These are phyloP conservation scores for Fusarium nodosum DNA, from an alignment of 2,329 filamentous ascomycete genomes.

Conservation along the genomic window DNA sequence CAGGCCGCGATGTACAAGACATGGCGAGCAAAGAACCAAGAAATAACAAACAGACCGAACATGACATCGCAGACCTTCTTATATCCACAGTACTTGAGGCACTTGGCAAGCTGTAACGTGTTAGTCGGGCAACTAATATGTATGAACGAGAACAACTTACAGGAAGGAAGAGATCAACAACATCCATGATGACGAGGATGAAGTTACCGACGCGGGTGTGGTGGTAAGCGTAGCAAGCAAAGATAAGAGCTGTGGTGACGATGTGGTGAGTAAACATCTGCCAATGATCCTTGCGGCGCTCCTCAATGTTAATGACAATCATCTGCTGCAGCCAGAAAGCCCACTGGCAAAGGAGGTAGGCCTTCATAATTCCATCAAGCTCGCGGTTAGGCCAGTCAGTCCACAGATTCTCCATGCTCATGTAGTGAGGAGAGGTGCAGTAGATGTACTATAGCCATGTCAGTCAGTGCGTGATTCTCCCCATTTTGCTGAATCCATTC, in stretches of 20 bases:
- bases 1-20: conserved; percentile 82
- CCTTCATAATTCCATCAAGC: conserved; percentile 80
- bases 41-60: conserved; percentile 87
- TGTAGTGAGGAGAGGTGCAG: conserved; percentile 80
- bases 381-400: conserved; percentile 85
- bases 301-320: conserved; percentile 93
- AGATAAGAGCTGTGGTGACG: conserved; percentile 85
- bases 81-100: conserved; percentile 89
- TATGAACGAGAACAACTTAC: conserved; percentile 80
- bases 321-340: conserved; percentile 96
- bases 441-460: conserved; percentile 78
- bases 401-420: conserved; percentile 85
- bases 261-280: conserved; percentile 98
- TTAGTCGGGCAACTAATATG: conserved; percentile 74
- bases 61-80: conserved; percentile 81
- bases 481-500: conserved; percentile 49
- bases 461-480: conserved; percentile 3
- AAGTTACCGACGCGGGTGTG: conserved; percentile 89
- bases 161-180: conserved; percentile 89
- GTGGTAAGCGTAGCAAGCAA: conserved; percentile 86
- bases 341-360: conserved; percentile 90
- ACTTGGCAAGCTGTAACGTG: conserved; percentile 85
- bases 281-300: conserved; percentile 92
- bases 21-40: conserved; percentile 88
- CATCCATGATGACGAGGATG: conserved; percentile 92